Evolutionary conservation across 345 rosid species (phyloP).

Genomic region (Aurinia saxatilis): DNA sequence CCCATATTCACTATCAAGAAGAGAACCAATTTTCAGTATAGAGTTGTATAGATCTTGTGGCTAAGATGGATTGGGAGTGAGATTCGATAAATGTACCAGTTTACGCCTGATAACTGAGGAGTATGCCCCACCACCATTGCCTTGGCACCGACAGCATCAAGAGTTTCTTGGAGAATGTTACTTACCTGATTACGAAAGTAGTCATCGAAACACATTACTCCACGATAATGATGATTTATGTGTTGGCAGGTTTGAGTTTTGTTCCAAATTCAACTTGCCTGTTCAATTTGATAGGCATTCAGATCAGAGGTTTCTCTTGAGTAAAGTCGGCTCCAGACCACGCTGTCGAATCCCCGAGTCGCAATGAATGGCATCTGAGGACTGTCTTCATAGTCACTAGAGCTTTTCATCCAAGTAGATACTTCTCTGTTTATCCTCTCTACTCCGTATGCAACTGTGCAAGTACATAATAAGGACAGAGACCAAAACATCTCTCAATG

Average conservation of each 20-base stretch:
- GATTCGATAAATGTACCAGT: slow-evolving; percentile 47
- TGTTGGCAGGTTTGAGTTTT: background rate
- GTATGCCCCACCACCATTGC: slow-evolving; percentile 98
- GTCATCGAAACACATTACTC: background rate
- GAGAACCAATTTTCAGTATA: background rate
- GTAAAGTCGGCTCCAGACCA: slow-evolving; percentile 88
- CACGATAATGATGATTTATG: background rate
- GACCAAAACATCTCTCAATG: background rate
- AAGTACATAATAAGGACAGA: slow-evolving; percentile 30
- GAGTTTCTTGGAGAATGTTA: slow-evolving; percentile 54
- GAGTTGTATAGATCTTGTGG: background rate
- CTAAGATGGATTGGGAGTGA: background rate
- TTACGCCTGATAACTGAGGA: slow-evolving; percentile 72
- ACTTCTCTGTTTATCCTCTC: slow-evolving; percentile 84
- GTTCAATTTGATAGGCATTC: slow-evolving; percentile 51
- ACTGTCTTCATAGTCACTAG: slow-evolving; percentile 32
- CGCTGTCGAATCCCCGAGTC: slow-evolving; percentile 72
- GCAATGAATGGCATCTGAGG: slow-evolving; percentile 68
- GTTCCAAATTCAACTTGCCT: slow-evolving; percentile 39
- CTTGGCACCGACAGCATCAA: slow-evolving; percentile 63
- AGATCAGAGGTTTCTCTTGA: slow-evolving; percentile 61
- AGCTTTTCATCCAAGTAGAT: slow-evolving; percentile 81
- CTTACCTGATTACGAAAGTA: slow-evolving; percentile 38
- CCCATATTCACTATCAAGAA: slow-evolving; percentile 54
- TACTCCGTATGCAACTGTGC: slow-evolving; percentile 70